Evolutionary conservation across 176 grass and related monocot genomes (phyloP), one percentile per base, ranked within the genome.

Genomic region (Eragrostis nindensis): DNA sequence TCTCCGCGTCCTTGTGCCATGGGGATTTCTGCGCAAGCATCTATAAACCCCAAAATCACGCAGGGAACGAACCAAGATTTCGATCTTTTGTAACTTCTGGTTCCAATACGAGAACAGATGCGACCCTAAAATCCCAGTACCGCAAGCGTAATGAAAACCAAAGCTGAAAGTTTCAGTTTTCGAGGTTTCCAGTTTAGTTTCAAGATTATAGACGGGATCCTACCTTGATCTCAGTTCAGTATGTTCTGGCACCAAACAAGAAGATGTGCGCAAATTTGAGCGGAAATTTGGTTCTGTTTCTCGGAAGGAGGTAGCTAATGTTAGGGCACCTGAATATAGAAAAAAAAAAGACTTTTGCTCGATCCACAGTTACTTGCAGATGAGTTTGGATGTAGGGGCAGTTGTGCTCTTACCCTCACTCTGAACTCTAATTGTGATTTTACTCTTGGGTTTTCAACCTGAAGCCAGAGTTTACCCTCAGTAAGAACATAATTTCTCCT

Each of bases 11-110:
- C 38, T 47, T 64, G n/a, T 16, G 5, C 55, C 66, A 45, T 14
- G 48, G 15, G 2, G 32, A 36, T 82, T 27, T 27, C 55, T 36
- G 82, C 46, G 11, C 7, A 55, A 67, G 68, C 25, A 26, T 30
- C 75, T 63, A n/a, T n/a, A 62, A 74, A 90, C 44, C 70, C 71
- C 84, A 40, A 73, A 84, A 27, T 62, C 30, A 5, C 5, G 32
- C 19, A 52, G 49, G 10, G 26, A 49, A 40, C 18, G 61, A 32
- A 39, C 65, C 7, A 1, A 30, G 13, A 21, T 11, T 80, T 36
- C 44, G 48, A 70, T 71, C 16, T 57, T 59, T 9, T 66, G 47
- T 6, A 56, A 40, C 62, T 57, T 49, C 1, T 27, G 44, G 1
- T 17, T 50, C 43, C 27, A 39, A 5, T 62, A 54, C 42, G 62